Evolutionary conservation across 208 protist genomes (phyloP).

Genomic region (Sergeia podlipaevii): DNA sequence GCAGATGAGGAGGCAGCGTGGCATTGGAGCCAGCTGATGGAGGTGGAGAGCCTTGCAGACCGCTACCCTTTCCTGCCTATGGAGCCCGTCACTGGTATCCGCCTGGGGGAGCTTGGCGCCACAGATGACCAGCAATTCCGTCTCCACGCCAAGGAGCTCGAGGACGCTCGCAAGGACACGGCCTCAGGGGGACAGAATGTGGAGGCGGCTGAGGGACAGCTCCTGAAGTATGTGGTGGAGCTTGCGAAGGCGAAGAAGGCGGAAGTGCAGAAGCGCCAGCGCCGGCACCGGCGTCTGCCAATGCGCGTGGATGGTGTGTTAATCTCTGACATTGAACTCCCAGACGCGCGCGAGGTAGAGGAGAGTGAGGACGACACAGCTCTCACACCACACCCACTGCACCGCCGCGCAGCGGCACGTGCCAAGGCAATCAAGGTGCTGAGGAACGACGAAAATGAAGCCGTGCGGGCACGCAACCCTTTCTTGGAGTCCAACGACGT

Average conservation of each 20-base stretch:
- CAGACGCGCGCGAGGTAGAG: conserved; percentile 7
- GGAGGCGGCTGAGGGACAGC: conserved; percentile 14
- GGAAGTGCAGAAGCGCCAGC: conserved; percentile 8
- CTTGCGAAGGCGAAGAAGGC: conserved; percentile 18
- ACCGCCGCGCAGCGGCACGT: conserved; percentile 8
- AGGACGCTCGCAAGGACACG: conserved; percentile 19
- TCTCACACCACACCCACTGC: conserved; percentile 9
- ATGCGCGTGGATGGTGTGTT: conserved; percentile 37
- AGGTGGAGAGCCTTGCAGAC: conserved; percentile 25
- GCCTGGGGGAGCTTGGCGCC: conserved; percentile 25
- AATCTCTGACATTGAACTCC: conserved; percentile 31
- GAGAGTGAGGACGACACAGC: conserved; percentile 17
- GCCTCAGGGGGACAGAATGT: conserved; percentile 3
- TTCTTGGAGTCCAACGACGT: conserved; percentile 67
- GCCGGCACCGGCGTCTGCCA: conserved; percentile 17
- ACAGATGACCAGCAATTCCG: conserved; percentile 25
- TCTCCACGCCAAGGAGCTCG: conserved; percentile 15
- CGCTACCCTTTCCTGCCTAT: conserved; percentile 27
- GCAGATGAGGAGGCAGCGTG: conserved; percentile 19
- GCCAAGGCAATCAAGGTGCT: conserved; percentile 21
- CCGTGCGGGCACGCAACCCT: conserved; percentile 56
- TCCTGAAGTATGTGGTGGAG: conserved; percentile 16
- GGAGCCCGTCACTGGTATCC: conserved; percentile 22
- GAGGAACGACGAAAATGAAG: conserved; percentile 48
- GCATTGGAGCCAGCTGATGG: conserved; percentile 15